Evolutionary conservation across 305 asterid species (phyloP), one percentile per base, ranked within the genome.

Genomic region (Andrographis paniculata): DNA sequence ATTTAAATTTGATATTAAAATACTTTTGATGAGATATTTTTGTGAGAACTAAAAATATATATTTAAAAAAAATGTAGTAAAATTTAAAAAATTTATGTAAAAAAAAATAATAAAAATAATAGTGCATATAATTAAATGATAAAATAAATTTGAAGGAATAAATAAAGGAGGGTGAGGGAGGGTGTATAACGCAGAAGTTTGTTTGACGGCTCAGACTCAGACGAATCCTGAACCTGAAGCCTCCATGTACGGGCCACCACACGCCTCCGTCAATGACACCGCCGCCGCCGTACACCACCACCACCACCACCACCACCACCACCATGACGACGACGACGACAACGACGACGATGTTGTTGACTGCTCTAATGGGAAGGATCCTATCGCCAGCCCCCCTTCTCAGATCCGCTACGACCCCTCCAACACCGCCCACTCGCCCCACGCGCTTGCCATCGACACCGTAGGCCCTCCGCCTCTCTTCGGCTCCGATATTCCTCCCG

Each of bases 361-460:
- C 65, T 70, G 70, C 68, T 51, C 75, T 45, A 65, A 63, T 60
- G 78, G 53, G 7, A 71, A 78, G 22, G 75, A 73, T 3, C 56
- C 74, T 41, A 15, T 61, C 16, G 69, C 74, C 63, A 61, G 60
- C 45, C 68, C 69, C 4, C 58, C 66, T 16, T 60, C 84, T 16
- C 89, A 70, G 81, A 82, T 82, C 79, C 63, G 67, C 39, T 80
- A 69, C 60, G 86, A 65, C 24, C 44, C 69, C 39, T 50, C 70
- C 14, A 70, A 38, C 65, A 20, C 50, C 54, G 45, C 78, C 44
- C 77, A 72, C 65, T 69, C 87, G 56, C 82, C 55, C 20, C 84
- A 68, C 80, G 76, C 83, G 36, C 77, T 75, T 36, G 63, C 51
- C 53, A 64, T 61, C 48, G 82, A 72, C 42, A 57, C 60, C 41